Evolutionary conservation across 352 stramenopile genomes (phyloP).

Genomic region (Globisporangium camurandrum): DNA sequence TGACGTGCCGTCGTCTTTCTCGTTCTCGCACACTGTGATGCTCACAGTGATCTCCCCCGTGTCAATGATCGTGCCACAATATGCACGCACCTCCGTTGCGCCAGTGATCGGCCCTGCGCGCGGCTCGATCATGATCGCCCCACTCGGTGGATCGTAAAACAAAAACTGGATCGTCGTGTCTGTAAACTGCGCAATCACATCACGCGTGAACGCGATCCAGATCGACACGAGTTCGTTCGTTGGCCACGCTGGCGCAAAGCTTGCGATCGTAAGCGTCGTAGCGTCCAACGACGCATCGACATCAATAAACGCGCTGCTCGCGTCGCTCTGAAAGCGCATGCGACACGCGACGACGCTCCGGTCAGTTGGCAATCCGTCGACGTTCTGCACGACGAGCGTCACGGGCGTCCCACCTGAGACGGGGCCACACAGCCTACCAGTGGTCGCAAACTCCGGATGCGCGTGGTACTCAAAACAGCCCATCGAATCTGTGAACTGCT

Average conservation of each 20-base stretch:
- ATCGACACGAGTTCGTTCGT: slow-evolving; percentile 49
- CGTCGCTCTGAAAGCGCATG: slow-evolving; percentile 45
- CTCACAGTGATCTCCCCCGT: slow-evolving; percentile 56
- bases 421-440: slow-evolving; percentile 41
- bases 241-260: slow-evolving; percentile 38
- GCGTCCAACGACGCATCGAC: slow-evolving; percentile 36
- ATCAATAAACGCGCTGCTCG: slow-evolving; percentile 11
- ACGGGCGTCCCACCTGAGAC: slow-evolving; percentile 50
- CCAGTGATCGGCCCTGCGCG: slow-evolving; percentile 41
- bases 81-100: slow-evolving; percentile 42
- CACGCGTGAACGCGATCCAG: slow-evolving; percentile 21
- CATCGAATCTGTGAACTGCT: slow-evolving; percentile 59
- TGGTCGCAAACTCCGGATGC: slow-evolving; percentile 28
- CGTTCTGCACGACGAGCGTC: slow-evolving; percentile 29
- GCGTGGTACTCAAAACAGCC: slow-evolving; percentile 69
- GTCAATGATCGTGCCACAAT: slow-evolving; percentile 59
- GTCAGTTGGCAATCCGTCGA: slow-evolving; percentile 33
- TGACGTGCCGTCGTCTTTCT: slow-evolving; percentile 1
- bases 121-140: slow-evolving; percentile 52
- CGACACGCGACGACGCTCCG: slow-evolving; percentile 26
- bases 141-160: slow-evolving; percentile 67
- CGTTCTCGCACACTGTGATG: slow-evolving; percentile 32
- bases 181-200: slow-evolving; percentile 24
- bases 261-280: slow-evolving; percentile 23
- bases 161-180: slow-evolving; percentile 47